These are phyloP conservation scores for Penicillium maclennaniae DNA, from an alignment of 495 filamentous ascomycete genomes.

Conservation along the genomic window DNA sequence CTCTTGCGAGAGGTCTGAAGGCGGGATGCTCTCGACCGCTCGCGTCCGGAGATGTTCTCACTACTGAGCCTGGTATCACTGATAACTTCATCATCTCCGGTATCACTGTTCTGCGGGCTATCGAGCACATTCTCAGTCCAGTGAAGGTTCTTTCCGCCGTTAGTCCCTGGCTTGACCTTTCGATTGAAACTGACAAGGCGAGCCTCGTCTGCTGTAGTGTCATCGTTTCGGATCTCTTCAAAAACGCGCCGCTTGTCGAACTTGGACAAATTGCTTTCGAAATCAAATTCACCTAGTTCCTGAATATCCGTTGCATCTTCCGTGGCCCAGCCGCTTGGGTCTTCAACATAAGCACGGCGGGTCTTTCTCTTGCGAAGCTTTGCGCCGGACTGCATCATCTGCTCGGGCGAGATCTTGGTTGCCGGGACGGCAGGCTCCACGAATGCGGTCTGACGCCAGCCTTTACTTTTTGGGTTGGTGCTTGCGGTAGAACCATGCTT, in stretches of 20 bases:
- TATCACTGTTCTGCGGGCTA: conserved; percentile 62
- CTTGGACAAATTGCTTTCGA: conserved; percentile 78
- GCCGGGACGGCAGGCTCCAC: conserved; percentile 47
- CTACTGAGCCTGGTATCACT: conserved; percentile 55
- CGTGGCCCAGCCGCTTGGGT: conserved; percentile 89
- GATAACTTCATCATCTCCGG: conserved; percentile 56
- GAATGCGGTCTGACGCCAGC: conserved; percentile 82
- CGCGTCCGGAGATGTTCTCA: conserved; percentile 50
- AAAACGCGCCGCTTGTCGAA: conserved; percentile 93
- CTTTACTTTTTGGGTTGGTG: conserved; percentile 53
- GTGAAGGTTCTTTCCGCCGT: conserved; percentile 85
- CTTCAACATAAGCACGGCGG: conserved; percentile 49
- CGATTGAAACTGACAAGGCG: conserved; percentile 88
- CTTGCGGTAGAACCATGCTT: conserved; percentile 37
- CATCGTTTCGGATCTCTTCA: conserved; percentile 80
- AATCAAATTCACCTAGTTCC: conserved; percentile 91
- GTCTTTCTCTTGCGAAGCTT: conserved; percentile 53
- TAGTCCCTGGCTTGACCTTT: conserved; percentile 68
- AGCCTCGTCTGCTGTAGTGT: conserved; percentile 81
- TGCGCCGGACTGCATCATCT: conserved; percentile 20
- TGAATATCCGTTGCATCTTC: conserved; percentile 98
- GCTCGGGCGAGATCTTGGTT: conserved; percentile 23
- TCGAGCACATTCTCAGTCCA: conserved; percentile 89
- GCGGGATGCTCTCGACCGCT: conserved; percentile 48
- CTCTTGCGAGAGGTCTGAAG: conserved; percentile 61